Conservation (phyloP, 257 asterid genomes). For the Solanum ahanhuiri region DNA sequence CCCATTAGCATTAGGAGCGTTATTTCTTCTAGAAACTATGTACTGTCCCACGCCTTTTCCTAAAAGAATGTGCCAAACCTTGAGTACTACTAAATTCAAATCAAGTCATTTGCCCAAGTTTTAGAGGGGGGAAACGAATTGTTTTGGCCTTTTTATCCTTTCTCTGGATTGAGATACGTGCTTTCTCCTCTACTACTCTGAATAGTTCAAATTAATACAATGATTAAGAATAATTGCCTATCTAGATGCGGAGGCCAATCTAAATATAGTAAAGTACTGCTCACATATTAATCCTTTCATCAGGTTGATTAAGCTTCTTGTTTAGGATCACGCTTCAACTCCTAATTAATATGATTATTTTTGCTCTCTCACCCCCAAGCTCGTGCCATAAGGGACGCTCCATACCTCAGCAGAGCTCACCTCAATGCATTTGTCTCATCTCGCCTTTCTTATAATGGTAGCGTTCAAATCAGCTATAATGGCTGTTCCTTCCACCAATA, state of each 20-base stretch:
- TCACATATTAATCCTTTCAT: not conserved
- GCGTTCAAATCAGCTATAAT: not conserved
- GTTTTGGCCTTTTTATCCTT: not conserved
- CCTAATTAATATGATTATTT: not conserved
- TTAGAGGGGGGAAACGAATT: not conserved
- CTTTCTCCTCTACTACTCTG: not conserved
- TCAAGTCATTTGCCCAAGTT: not conserved
- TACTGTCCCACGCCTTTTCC: not conserved
- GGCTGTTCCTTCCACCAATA: not conserved
- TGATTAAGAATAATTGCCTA: not conserved
- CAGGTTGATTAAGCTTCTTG: not conserved
- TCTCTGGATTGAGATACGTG: not conserved
- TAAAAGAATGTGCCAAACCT: not conserved
- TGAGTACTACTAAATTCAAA: not conserved
- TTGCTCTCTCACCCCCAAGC: not conserved
- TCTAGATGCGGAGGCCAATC: not conserved
- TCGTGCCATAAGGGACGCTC: not conserved
- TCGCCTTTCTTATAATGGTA: not conserved
- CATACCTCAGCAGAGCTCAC: not conserved
- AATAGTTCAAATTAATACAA: not conserved
- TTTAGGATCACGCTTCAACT: not conserved
- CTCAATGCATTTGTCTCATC: not conserved
- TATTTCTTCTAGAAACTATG: not conserved
- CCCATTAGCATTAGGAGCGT: not conserved
- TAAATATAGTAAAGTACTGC: not conserved